Evolutionary conservation across 192 early-diverging fungal genomes (phyloP).

Genomic region (Coemansia umbellata): DNA sequence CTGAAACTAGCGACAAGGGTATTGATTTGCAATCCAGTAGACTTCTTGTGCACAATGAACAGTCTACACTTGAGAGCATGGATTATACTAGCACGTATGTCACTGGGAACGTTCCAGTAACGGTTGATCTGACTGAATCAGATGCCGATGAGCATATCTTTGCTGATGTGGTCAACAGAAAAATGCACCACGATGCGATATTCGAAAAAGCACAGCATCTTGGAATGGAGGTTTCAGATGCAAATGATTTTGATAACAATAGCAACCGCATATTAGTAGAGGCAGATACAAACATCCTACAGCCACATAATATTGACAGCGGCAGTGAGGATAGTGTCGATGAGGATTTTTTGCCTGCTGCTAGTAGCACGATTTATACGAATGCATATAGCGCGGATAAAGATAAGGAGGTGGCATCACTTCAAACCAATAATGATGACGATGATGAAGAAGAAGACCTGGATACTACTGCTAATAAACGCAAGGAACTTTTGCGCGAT

Average conservation of each 20-base stretch:
- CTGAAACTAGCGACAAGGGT: not conserved
- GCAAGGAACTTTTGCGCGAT: conserved; percentile 20
- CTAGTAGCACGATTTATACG: not conserved
- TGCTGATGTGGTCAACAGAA: not conserved
- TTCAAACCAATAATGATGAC: conserved; percentile 3
- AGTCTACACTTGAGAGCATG: too few relatives aligned
- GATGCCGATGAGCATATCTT: not conserved
- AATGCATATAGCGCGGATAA: not conserved
- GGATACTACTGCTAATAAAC: conserved; percentile 12
- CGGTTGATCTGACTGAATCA: not conserved
- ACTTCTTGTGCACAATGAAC: not conserved
- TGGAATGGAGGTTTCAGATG: not conserved
- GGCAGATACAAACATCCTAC: not conserved
- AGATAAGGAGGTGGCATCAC: not conserved
- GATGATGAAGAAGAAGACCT: conserved; percentile 50
- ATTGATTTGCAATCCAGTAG: not conserved
- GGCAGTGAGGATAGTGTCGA: conserved; percentile 10
- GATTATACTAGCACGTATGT: not conserved
- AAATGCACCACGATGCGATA: conserved; percentile 5
- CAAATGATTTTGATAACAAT: not conserved
- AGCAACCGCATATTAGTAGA: not conserved
- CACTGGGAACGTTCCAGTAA: too few relatives aligned
- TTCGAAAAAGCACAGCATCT: conserved; percentile 20
- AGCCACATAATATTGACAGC: conserved; percentile 10
- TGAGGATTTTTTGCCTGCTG: not conserved